Evolutionary conservation across 2,329 filamentous ascomycete species (phyloP).

Genomic region (Stachybotrys elegans): DNA sequence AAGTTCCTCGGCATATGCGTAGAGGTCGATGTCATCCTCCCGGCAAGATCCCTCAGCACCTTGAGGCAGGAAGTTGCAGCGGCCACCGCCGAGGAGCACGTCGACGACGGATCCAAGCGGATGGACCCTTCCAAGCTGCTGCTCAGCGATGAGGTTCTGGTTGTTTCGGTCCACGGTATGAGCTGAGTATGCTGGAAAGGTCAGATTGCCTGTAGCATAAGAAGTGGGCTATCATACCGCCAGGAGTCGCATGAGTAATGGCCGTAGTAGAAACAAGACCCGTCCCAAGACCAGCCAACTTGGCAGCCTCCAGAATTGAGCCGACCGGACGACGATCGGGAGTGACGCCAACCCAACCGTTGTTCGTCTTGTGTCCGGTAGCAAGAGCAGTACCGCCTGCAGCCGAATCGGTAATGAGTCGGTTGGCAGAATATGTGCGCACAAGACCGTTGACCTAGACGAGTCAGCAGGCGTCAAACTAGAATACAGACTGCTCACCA

Average conservation of each 20-base stretch:
- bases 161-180: slow-evolving; percentile 25
- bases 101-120: slow-evolving; percentile 29
- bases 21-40: slow-evolving; percentile 27
- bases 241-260: slow-evolving; percentile 27
- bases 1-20: slow-evolving; percentile 21
- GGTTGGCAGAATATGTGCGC: slow-evolving; percentile 21
- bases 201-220: too few species aligned
- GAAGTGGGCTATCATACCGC: slow-evolving; percentile 6
- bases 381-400: slow-evolving; percentile 31
- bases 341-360: slow-evolving; percentile 27
- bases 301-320: slow-evolving; percentile 31
- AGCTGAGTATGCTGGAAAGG: slow-evolving; percentile 18
- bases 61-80: slow-evolving; percentile 31
- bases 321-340: slow-evolving; percentile 25
- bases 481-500: background rate
- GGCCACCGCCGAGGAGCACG: slow-evolving; percentile 29
- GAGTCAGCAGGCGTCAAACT: background rate
- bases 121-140: slow-evolving; percentile 27
- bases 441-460: slow-evolving; percentile 8
- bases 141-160: slow-evolving; percentile 27
- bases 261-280: slow-evolving; percentile 30
- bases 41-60: slow-evolving; percentile 27
- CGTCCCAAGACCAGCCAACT: slow-evolving; percentile 28
- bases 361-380: slow-evolving; percentile 30
- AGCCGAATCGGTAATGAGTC: slow-evolving; percentile 31